Conservation (phyloP, 108 stramenopile genomes). For the Cyclostephanos invisitatus region DNA sequence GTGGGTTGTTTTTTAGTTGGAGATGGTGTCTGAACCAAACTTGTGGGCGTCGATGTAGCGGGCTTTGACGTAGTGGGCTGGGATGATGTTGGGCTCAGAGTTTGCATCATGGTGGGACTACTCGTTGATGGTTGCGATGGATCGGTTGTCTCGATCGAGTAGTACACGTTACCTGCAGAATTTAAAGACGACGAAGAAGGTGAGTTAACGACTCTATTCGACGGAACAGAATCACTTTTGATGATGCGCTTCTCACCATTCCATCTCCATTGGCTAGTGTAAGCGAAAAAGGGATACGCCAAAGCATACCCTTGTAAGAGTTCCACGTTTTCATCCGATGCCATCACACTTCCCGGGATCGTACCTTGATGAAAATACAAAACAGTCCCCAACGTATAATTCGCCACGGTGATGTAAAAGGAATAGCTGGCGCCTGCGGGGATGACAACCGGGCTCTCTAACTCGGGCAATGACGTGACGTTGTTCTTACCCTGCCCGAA, state of each 20-base stretch:
- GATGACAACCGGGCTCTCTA: slow-evolving; percentile 25
- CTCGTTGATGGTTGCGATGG: not conserved
- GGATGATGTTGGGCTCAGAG: not conserved
- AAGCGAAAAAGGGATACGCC: slow-evolving; percentile 12
- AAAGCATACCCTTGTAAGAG: slow-evolving; percentile 28
- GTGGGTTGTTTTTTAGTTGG: not conserved
- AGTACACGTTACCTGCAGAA: slow-evolving; percentile 4
- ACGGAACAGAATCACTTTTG: not conserved
- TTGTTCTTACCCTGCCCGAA: slow-evolving; percentile 14
- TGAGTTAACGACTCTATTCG: not conserved
- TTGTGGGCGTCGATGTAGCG: not conserved
- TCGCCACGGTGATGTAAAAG: slow-evolving; percentile 27
- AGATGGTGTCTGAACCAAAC: not conserved
- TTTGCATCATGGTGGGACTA: slow-evolving; percentile 3
- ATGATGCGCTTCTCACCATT: slow-evolving; percentile 18
- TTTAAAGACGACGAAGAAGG: not conserved
- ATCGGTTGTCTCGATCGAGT: not conserved
- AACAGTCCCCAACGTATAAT: not conserved
- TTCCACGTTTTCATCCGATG: slow-evolving; percentile 22
- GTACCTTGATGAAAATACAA: slow-evolving; percentile 9
- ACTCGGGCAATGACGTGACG: slow-evolving; percentile 18
- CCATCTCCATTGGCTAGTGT: slow-evolving; percentile 17
- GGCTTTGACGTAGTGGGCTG: not conserved
- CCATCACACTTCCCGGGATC: slow-evolving; percentile 11
- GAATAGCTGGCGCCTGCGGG: slow-evolving; percentile 28